These are phyloP conservation scores for Sugiyamaella grinbergsii DNA, from an alignment of 1,139 yeast species.

Conservation along the genomic window DNA sequence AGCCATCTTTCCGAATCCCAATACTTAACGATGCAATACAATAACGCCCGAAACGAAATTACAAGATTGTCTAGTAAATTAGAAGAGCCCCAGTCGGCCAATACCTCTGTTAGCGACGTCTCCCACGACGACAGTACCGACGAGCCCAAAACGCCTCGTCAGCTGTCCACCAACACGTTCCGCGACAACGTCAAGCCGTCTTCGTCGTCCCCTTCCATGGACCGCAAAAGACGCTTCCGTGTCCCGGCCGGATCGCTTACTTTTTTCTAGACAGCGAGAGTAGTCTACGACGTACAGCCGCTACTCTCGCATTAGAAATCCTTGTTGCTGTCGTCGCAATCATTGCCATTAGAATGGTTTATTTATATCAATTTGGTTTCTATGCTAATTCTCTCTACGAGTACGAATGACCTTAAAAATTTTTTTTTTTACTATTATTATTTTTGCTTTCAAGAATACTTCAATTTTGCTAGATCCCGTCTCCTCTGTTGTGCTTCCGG, in stretches of 20 bases:
- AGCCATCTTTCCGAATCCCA: slow-evolving; percentile 32
- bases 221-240: slow-evolving; percentile 3
- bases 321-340: slow-evolving; percentile 18
- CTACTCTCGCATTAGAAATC: slow-evolving; percentile 28
- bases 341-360: slow-evolving; percentile 4
- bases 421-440: too few species aligned
- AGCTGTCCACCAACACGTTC: not conserved
- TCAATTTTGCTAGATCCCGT: not conserved
- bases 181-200: not conserved
- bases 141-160: slow-evolving; percentile 13
- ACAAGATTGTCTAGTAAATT: slow-evolving; percentile 23
- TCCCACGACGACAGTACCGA: slow-evolving; percentile 4
- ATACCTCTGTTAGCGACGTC: slow-evolving; percentile 3
- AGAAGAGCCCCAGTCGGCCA: slow-evolving; percentile 12
- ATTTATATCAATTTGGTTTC: slow-evolving; percentile 10
- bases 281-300: slow-evolving; percentile 28
- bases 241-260: slow-evolving; percentile 17
- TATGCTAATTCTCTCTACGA: slow-evolving; percentile 11
- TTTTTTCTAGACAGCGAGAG: slow-evolving; percentile 33
- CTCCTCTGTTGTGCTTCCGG: not conserved
- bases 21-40: slow-evolving; percentile 33
- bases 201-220: not conserved
- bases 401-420: not conserved
- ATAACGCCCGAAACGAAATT: slow-evolving; percentile 29
- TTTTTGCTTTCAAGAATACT: too few species aligned